phyloP scores from a whole-genome alignment of 225 moss, liverwort and hornwort species.

The Asterella californica region DNA sequence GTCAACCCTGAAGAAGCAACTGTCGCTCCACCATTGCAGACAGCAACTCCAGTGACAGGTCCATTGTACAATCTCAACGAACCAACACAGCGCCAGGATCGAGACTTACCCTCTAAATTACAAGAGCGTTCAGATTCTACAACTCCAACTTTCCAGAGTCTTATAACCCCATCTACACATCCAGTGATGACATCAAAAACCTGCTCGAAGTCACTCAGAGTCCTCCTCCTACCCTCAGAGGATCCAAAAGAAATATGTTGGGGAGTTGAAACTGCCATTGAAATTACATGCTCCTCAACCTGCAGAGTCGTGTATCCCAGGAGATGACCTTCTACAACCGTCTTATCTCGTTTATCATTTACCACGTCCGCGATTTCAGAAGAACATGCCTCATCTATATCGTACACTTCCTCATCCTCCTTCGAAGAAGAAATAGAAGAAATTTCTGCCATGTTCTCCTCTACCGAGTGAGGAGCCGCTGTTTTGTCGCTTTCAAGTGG shows the following conservation, averaged over 20 bases:
- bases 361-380: neutral
- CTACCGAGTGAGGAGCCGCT: neutral
- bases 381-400: slow-evolving; percentile 14
- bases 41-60: slow-evolving; percentile 56
- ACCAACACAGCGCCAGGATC: slow-evolving; percentile 67
- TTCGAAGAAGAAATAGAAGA: slow-evolving; percentile 11
- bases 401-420: neutral
- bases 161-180: slow-evolving; percentile 70
- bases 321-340: slow-evolving; percentile 19
- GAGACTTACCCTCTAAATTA: slow-evolving; percentile 30
- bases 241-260: slow-evolving; percentile 18
- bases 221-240: slow-evolving; percentile 15
- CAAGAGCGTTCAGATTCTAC: slow-evolving; percentile 18
- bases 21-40: slow-evolving; percentile 55
- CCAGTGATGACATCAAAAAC: slow-evolving; percentile 73
- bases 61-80: slow-evolving; percentile 53
- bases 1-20: slow-evolving; percentile 57
- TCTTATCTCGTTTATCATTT: slow-evolving; percentile 1
- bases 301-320: slow-evolving; percentile 27
- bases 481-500: slow-evolving; percentile 7
- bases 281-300: slow-evolving; percentile 29
- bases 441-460: neutral
- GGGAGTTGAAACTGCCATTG: slow-evolving; percentile 25
- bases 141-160: slow-evolving; percentile 61
- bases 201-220: slow-evolving; percentile 14